phyloP scores from a whole-genome alignment of 2,329 filamentous ascomycete species.

The Corinectria fuckeliana region DNA sequence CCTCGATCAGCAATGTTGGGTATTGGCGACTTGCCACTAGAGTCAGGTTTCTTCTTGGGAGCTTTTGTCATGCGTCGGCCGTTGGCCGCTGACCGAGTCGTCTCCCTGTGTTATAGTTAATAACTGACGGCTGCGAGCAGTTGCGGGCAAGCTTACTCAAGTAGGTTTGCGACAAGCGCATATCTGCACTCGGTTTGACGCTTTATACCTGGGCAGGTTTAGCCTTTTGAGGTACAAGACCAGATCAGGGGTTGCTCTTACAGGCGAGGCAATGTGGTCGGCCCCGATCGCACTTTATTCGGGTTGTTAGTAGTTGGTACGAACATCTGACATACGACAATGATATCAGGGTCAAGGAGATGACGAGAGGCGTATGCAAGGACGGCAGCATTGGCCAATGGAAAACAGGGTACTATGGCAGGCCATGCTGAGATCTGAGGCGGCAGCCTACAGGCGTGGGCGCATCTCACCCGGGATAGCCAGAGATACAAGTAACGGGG shows the following conservation, averaged over 20 bases:
- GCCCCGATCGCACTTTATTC: constrained; percentile 72
- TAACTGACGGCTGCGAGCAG: constrained; percentile 11
- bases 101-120: constrained; percentile 54
- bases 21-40: constrained; percentile 48
- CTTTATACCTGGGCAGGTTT: constrained; percentile 67
- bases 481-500: constrained; percentile 13
- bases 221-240: constrained; percentile 3
- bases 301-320: constrained; percentile 17
- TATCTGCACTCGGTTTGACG: constrained; percentile 78
- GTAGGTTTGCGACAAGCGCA: constrained; percentile 76
- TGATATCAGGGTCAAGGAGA: not conserved
- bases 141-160: constrained; percentile 64
- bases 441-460: constrained; percentile 27
- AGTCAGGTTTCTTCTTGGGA: constrained; percentile 58
- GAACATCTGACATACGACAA: not conserved
- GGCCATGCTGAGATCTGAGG: constrained; percentile 13
- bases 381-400: constrained; percentile 7
- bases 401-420: constrained; percentile 1
- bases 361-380: not conserved
- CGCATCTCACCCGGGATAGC: constrained; percentile 19
- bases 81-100: constrained; percentile 59
- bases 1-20: constrained; percentile 64
- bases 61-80: constrained; percentile 64
- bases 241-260: constrained; percentile 44
- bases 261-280: constrained; percentile 72